phyloP scores from a whole-genome alignment of 768 basidiomycete genomes.

The Suillus brevipes region DNA sequence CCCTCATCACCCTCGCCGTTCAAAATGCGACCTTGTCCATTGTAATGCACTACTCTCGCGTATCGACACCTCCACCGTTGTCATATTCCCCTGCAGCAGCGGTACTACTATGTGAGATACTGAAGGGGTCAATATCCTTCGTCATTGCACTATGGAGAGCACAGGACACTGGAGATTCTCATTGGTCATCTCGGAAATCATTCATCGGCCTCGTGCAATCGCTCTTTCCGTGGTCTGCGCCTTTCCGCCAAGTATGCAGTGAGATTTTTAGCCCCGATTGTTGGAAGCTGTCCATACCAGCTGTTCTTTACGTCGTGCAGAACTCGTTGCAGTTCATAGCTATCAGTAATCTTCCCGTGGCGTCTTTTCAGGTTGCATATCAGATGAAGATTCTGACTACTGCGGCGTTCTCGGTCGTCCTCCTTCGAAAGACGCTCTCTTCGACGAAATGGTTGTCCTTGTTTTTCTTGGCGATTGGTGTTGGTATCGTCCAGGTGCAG shows the following conservation, averaged over 20 bases:
- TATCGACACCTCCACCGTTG: slow-evolving; percentile 72
- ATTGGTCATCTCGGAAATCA: slow-evolving; percentile 43
- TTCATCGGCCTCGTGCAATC: slow-evolving; percentile 36
- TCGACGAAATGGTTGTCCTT: slow-evolving; percentile 84
- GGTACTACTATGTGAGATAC: slow-evolving; percentile 89
- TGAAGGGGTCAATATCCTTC: slow-evolving; percentile 93
- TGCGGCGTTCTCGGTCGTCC: slow-evolving; percentile 84
- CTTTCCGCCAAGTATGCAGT: slow-evolving; percentile 56
- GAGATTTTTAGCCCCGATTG: slow-evolving; percentile 90
- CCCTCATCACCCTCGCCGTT: slow-evolving; percentile 82
- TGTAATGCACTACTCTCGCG: slow-evolving; percentile 98
- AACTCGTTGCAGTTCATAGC: slow-evolving; percentile 98
- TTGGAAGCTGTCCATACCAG: slow-evolving; percentile 98
- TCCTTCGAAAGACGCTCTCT: slow-evolving; percentile 75
- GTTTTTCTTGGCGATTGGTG: slow-evolving; percentile 86
- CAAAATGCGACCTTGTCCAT: slow-evolving; percentile 96
- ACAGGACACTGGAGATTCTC: slow-evolving; percentile 42
- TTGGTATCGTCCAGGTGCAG: slow-evolving; percentile 95
- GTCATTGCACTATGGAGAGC: slow-evolving; percentile 70
- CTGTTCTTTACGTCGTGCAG: slow-evolving; percentile 93
- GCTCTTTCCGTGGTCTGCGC: slow-evolving; percentile 46
- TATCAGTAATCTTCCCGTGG: slow-evolving; percentile 90
- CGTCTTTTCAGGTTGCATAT: slow-evolving; percentile 96
- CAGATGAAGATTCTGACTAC: slow-evolving; percentile 99
- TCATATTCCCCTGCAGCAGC: slow-evolving; percentile 94